Conservation (phyloP, 2,329 filamentous ascomycete genomes). For the Cercospora zeina region DNA sequence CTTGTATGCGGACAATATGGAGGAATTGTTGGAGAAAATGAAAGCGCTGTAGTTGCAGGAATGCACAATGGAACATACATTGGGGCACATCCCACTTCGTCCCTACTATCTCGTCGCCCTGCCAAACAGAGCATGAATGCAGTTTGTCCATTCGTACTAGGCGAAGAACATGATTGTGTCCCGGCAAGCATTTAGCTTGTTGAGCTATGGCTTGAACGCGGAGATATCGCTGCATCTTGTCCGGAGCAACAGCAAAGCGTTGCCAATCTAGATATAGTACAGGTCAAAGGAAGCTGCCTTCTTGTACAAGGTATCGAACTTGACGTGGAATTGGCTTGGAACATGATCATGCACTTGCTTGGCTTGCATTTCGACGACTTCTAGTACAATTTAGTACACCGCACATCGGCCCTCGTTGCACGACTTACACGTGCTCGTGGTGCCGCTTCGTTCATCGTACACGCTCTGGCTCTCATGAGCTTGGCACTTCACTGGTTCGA, state of each 20-base stretch:
- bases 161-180: too few relatives aligned
- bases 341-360: background rate
- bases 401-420: background rate
- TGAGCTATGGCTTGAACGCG: background rate
- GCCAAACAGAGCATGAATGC: background rate
- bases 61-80: too few relatives aligned
- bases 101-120: background rate
- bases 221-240: background rate
- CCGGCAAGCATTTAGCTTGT: too few relatives aligned
- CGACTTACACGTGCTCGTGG: background rate
- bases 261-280: background rate
- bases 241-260: background rate
- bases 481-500: background rate
- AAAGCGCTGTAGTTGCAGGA: conserved; percentile 21
- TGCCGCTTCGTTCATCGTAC: background rate
- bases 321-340: background rate
- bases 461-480: background rate
- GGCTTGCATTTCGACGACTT: background rate
- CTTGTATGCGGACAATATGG: conserved; percentile 34
- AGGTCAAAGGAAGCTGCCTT: background rate
- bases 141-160: too few relatives aligned
- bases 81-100: background rate
- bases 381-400: conserved; percentile 12
- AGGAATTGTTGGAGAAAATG: conserved; percentile 37
- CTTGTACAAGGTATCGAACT: background rate